These are phyloP conservation scores for Tulasnella sp. DNA, from an alignment of 768 basidiomycete genomes.

Conservation along the genomic window DNA sequence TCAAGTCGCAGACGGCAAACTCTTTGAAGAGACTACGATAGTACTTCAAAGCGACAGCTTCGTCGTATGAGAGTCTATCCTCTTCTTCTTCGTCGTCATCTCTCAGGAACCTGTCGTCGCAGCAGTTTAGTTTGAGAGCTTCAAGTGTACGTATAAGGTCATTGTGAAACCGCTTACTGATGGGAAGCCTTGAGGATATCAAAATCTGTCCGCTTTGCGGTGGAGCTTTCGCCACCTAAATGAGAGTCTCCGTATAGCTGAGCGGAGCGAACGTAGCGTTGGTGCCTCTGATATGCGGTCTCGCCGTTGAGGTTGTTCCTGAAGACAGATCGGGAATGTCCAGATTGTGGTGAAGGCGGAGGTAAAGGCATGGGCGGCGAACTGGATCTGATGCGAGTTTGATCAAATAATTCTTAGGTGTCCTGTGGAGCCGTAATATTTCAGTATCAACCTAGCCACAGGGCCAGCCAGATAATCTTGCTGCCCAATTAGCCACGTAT, in stretches of 20 bases:
- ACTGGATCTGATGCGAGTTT: neutral
- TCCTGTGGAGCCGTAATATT: neutral
- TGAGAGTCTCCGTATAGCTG: constrained; percentile 12
- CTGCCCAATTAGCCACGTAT: neutral
- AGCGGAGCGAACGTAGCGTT: constrained; percentile 22
- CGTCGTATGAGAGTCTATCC: constrained; percentile 59
- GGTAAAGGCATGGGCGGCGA: constrained; percentile 3
- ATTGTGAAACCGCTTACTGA: constrained; percentile 25
- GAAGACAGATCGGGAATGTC: constrained; percentile 21
- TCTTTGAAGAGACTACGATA: constrained; percentile 84
- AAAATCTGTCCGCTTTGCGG: constrained; percentile 31
- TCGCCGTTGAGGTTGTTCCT: constrained; percentile 29
- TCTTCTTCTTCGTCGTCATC: constrained; percentile 38
- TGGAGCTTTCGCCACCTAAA: neutral
- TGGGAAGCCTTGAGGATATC: constrained; percentile 37
- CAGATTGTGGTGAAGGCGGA: constrained; percentile 11
- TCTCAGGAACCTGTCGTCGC: constrained; percentile 59
- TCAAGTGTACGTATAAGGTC: neutral
- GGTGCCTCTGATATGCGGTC: constrained; percentile 31
- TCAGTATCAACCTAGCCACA: neutral
- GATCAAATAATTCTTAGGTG: neutral
- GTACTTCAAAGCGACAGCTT: constrained; percentile 80
- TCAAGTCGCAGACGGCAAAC: constrained; percentile 85
- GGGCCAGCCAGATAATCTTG: neutral
- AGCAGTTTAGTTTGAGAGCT: neutral